These are phyloP conservation scores for Aureobasidium mangrovei DNA, from an alignment of 2,329 filamentous ascomycete genomes.

Conservation along the genomic window DNA sequence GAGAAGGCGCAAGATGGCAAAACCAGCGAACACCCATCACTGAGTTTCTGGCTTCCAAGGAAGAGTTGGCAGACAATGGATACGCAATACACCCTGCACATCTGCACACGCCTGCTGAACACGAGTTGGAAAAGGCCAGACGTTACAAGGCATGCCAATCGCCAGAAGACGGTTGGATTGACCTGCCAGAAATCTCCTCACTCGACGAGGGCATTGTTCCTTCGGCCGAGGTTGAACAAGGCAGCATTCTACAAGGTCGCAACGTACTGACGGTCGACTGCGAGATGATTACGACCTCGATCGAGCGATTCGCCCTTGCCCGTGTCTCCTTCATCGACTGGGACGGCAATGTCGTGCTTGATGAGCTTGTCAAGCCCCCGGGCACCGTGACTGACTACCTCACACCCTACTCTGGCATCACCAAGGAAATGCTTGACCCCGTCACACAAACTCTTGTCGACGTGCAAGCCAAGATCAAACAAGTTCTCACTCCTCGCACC, in stretches of 20 bases:
- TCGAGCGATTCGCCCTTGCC: constrained; percentile 72
- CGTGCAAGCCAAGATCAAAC: constrained; percentile 61
- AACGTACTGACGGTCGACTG: constrained; percentile 79
- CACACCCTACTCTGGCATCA: constrained; percentile 81
- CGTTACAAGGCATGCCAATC: constrained; percentile 39
- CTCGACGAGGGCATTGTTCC: constrained; percentile 56
- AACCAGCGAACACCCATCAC: constrained; percentile 75
- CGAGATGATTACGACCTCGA: constrained; percentile 84
- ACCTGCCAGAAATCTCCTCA: constrained; percentile 56
- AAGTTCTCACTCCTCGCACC: constrained; percentile 61
- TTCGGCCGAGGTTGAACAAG: constrained; percentile 56
- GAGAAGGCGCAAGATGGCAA: constrained; percentile 57
- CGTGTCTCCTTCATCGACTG: constrained; percentile 81
- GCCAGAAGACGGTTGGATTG: constrained; percentile 64
- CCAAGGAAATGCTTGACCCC: constrained; percentile 67
- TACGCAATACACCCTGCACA: constrained; percentile 76
- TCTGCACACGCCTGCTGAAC: constrained; percentile 50
- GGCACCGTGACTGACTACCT: constrained; percentile 88
- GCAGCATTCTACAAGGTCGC: constrained; percentile 75
- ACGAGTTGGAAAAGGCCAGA: constrained; percentile 41
- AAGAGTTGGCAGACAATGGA: constrained; percentile 73
- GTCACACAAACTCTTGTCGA: constrained; percentile 78
- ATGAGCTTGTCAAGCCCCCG: constrained; percentile 85
- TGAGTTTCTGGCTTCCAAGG: constrained; percentile 60
- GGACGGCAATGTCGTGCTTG: constrained; percentile 72